Conservation (phyloP, 2,329 filamentous ascomycete genomes). For the Colletotrichum trifolii region DNA sequence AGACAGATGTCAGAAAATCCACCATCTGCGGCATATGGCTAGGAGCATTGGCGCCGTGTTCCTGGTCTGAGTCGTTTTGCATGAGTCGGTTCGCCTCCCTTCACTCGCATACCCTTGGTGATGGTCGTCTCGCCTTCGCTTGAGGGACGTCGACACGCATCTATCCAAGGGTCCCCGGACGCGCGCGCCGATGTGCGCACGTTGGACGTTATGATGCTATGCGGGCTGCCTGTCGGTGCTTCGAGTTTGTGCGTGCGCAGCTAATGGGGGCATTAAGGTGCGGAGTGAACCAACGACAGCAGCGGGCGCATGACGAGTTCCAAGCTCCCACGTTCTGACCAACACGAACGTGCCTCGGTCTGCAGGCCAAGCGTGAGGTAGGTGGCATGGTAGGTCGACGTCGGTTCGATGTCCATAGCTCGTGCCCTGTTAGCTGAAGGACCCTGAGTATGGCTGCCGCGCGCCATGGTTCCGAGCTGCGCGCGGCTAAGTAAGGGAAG, state of each 20-base stretch:
- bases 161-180: constrained; percentile 10
- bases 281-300: no score
- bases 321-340: no score
- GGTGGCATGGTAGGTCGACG: no score
- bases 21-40: background rate
- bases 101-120: background rate
- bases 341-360: no score
- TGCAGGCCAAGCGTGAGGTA: no score
- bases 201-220: background rate
- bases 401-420: no score
- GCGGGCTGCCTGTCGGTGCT: no score
- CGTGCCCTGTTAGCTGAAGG: background rate
- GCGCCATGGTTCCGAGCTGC: background rate
- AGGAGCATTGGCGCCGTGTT: constrained; percentile 21
- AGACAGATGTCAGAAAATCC: background rate
- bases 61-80: background rate
- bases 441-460: constrained; percentile 6
- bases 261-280: no score
- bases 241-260: no score
- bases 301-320: no score
- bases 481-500: constrained; percentile 4
- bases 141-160: constrained; percentile 12
- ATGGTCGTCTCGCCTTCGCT: constrained; percentile 24
- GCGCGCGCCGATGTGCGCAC: background rate
- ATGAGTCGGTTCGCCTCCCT: constrained; percentile 7